phyloP scores from a whole-genome alignment of 169 alveolate species.

The Plasmodium knowlesi region DNA sequence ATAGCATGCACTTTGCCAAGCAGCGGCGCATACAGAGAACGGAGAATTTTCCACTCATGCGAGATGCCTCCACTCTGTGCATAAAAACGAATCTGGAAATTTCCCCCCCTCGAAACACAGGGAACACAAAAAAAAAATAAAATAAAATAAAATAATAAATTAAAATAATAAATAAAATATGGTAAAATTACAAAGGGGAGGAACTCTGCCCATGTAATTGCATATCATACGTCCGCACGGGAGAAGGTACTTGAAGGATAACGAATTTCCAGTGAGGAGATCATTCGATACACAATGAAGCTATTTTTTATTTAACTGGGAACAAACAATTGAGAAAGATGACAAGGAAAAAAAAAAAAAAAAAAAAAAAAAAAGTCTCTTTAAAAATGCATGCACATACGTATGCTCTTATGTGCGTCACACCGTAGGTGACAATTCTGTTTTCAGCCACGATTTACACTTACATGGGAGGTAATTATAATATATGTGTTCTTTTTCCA shows the following conservation, averaged over 20 bases:
- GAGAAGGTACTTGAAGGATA: not conserved
- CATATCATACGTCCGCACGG: not conserved
- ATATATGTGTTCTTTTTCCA: not conserved
- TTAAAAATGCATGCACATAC: not conserved
- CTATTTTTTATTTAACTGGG: not conserved
- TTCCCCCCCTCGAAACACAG: not conserved
- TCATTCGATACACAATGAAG: not conserved
- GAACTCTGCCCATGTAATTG: not conserved
- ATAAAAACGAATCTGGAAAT: not conserved
- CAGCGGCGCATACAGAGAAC: not conserved
- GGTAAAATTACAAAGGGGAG: not conserved
- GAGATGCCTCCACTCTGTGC: not conserved
- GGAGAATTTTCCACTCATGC: not conserved
- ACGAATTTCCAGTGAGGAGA: not conserved
- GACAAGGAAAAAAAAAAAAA: conserved; percentile 3
- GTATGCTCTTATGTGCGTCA: not conserved
- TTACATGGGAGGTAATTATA: not conserved
- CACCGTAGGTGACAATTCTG: not conserved
- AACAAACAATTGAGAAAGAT: not conserved
- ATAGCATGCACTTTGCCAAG: not conserved
- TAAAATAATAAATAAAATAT: not conserved
- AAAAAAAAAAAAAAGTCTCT: conserved; percentile 6
- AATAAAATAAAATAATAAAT: too few relatives aligned
- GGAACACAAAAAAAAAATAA: not conserved
- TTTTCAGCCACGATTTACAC: not conserved